Percentiles rank a stretch among this genome's conserved stretches.
These are phyloP conservation scores for Carex arenaria DNA, from an alignment of 202 grass and related monocot genomes.

Conservation along the genomic window DNA sequence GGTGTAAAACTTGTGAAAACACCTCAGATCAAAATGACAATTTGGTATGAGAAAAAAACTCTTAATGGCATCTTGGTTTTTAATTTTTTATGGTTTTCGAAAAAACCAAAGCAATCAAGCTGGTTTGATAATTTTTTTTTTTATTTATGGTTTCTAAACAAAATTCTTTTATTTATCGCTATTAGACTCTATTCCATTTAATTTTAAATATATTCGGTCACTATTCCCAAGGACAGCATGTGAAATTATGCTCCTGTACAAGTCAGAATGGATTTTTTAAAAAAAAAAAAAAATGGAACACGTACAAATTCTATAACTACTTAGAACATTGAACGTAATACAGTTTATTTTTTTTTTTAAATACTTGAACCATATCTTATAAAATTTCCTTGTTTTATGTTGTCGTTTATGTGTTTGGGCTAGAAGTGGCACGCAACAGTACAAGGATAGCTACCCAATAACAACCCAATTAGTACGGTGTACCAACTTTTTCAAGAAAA, in stretches of 20 bases:
- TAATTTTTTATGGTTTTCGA: too few species aligned
- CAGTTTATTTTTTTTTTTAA: not conserved
- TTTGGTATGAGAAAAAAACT: too few species aligned
- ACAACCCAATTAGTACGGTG: not conserved
- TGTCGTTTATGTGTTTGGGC: not conserved
- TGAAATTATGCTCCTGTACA: not conserved
- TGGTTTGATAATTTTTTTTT: too few species aligned
- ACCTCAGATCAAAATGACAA: too few species aligned
- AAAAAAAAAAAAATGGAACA: not conserved
- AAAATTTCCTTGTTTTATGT: not conserved
- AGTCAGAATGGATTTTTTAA: not conserved
- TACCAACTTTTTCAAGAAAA: not conserved
- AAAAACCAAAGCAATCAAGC: too few species aligned
- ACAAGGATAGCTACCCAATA: constrained; percentile 17
- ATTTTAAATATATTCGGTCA: too few species aligned
- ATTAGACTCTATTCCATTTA: too few species aligned
- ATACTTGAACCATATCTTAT: not conserved
- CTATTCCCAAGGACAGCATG: not conserved
- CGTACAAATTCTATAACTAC: not conserved
- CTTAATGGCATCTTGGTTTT: too few species aligned
- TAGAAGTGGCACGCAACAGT: not conserved
- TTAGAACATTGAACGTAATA: not conserved
- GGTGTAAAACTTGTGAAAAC: too few species aligned
- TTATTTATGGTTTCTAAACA: too few species aligned
- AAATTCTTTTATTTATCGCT: too few species aligned